Percentiles rank a stretch among this genome's conserved stretches.
These are phyloP conservation scores for Penicillium italicum DNA, from an alignment of 2,329 filamentous ascomycete species.

Conservation along the genomic window DNA sequence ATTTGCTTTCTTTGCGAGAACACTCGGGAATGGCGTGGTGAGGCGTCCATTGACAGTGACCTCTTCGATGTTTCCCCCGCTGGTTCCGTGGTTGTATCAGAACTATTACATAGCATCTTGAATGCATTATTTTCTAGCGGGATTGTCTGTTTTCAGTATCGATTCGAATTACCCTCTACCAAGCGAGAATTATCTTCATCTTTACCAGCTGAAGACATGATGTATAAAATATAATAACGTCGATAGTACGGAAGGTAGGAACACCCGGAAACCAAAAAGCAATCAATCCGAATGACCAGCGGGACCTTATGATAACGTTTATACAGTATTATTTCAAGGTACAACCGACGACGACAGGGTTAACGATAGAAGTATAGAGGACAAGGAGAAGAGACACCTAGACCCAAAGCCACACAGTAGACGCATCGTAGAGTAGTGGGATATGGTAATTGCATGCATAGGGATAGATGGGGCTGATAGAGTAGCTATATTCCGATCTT, in stretches of 20 bases:
- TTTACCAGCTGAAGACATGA: background rate
- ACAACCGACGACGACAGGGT: background rate
- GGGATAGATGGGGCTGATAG: background rate
- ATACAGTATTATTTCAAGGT: background rate
- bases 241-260: too few species aligned
- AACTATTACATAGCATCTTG: background rate
- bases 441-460: background rate
- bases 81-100: background rate
- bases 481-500: background rate
- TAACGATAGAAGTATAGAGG: background rate
- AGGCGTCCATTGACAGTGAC: background rate
- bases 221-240: too few species aligned
- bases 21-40: background rate
- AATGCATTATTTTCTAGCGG: background rate
- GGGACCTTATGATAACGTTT: background rate
- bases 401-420: background rate
- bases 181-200: background rate
- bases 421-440: background rate
- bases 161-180: background rate
- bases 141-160: background rate
- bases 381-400: background rate
- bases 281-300: background rate
- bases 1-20: background rate
- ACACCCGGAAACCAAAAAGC: background rate
- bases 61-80: background rate